Conservation (phyloP, 2,329 filamentous ascomycete genomes). For the Graphium sp. region DNA sequence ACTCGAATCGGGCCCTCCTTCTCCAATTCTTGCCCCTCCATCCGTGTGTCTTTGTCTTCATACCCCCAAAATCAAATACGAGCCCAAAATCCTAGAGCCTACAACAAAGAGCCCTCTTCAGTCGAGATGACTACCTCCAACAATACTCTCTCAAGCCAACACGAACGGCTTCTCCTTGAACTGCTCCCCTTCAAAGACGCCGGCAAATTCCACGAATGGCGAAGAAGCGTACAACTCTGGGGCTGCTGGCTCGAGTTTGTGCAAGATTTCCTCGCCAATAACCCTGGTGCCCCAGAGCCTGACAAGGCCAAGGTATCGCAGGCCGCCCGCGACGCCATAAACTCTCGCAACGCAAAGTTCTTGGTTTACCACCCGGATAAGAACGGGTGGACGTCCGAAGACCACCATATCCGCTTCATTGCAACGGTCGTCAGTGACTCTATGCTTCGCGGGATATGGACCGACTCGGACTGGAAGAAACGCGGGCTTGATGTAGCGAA, state of each 20-base stretch:
- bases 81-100: too few relatives aligned
- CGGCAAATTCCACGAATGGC: constrained; percentile 17
- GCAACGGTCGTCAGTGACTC: constrained; percentile 17
- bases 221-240: constrained; percentile 13
- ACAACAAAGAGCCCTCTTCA: neutral
- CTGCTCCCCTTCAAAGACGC: constrained; percentile 18
- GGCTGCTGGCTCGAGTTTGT: constrained; percentile 20
- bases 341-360: constrained; percentile 12
- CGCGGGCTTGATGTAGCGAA: constrained; percentile 13
- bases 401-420: constrained; percentile 21
- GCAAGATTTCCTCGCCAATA: constrained; percentile 12
- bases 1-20: too few relatives aligned
- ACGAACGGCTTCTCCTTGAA: constrained; percentile 20
- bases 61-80: too few relatives aligned
- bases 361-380: constrained; percentile 19
- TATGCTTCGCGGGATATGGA: constrained; percentile 15
- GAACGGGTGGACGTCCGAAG: constrained; percentile 15
- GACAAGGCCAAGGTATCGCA: constrained; percentile 15
- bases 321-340: constrained; percentile 14
- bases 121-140: neutral
- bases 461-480: constrained; percentile 14
- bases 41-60: too few relatives aligned
- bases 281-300: constrained; percentile 11
- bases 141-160: constrained; percentile 11
- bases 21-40: too few relatives aligned